These are phyloP conservation scores for Coniochaeta pulveracea DNA, from an alignment of 2,329 filamentous ascomycete species.

Conservation along the genomic window DNA sequence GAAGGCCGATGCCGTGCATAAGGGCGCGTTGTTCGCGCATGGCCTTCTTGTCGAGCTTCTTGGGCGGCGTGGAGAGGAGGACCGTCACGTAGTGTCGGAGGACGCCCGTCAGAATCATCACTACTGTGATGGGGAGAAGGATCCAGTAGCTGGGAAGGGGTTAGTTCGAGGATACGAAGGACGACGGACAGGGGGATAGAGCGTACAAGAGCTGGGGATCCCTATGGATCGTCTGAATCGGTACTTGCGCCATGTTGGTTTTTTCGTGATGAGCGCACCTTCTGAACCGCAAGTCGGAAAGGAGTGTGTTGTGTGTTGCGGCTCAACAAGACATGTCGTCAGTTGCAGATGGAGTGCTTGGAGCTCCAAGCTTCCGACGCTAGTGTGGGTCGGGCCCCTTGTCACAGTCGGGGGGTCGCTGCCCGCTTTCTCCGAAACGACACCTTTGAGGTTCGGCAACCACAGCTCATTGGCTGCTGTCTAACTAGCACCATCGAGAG, in stretches of 20 bases:
- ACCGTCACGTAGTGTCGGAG: constrained; percentile 92
- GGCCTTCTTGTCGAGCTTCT: constrained; percentile 63
- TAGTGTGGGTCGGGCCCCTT: constrained; percentile 4
- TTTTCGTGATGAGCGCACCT: constrained; percentile 1
- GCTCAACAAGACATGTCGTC: constrained; percentile 7
- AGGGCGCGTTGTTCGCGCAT: constrained; percentile 82
- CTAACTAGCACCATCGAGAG: neutral
- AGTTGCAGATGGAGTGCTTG: neutral
- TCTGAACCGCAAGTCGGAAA: neutral
- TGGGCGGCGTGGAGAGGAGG: constrained; percentile 77
- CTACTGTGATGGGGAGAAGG: constrained; percentile 88
- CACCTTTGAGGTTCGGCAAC: constrained; percentile 5
- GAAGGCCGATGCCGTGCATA: constrained; percentile 72
- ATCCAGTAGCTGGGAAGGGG: constrained; percentile 78
- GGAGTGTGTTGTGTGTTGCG: neutral
- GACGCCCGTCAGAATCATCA: constrained; percentile 95
- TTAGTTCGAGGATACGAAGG: constrained; percentile 7
- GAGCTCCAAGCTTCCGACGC: constrained; percentile 1
- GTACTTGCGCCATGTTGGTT: constrained; percentile 63
- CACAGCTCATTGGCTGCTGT: neutral
- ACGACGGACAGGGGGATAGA: constrained; percentile 10
- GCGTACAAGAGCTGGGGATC: constrained; percentile 96
- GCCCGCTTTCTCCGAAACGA: constrained; percentile 7
- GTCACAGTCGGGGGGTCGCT: constrained; percentile 4
- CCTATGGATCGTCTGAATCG: constrained; percentile 91